These are phyloP conservation scores for Torulaspora microellipsoides DNA, from an alignment of 805 yeast genomes.

Conservation along the genomic window DNA sequence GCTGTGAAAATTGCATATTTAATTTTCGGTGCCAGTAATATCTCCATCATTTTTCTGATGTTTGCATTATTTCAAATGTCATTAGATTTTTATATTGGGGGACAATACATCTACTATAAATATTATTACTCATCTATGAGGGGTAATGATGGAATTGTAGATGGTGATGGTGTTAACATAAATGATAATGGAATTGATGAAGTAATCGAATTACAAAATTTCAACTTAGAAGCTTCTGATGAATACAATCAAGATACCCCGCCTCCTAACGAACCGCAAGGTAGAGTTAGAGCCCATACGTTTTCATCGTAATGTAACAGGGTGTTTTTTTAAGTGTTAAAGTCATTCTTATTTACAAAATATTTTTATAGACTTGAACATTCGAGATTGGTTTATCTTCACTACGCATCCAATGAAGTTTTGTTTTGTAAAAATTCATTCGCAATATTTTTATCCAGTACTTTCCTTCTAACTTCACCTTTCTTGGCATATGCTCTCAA, in stretches of 20 bases:
- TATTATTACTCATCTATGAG: slow-evolving; percentile 30
- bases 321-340: too few species aligned
- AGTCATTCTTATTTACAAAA: not conserved
- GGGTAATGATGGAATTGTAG: slow-evolving; percentile 1
- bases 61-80: slow-evolving; percentile 78
- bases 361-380: slow-evolving; percentile 1
- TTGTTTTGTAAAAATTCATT: not conserved
- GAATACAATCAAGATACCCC: slow-evolving; percentile 5
- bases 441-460: slow-evolving; percentile 1
- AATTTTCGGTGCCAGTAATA: slow-evolving; percentile 68
- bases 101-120: slow-evolving; percentile 64
- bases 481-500: slow-evolving; percentile 28
- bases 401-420: too few species aligned
- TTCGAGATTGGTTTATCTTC: too few species aligned
- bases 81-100: slow-evolving; percentile 67
- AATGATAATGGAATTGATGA: slow-evolving; percentile 3
- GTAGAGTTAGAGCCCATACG: slow-evolving; percentile 12
- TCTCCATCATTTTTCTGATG: slow-evolving; percentile 57
- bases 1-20: slow-evolving; percentile 69
- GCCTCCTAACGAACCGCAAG: slow-evolving; percentile 6
- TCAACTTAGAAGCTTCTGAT: slow-evolving; percentile 6
- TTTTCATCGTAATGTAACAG: slow-evolving; percentile 4
- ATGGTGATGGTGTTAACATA: slow-evolving; percentile 1
- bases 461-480: slow-evolving; percentile 13
- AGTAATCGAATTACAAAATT: slow-evolving; percentile 15